A percentile compares a stretch with the other conserved stretches of the same genome.
phyloP scores from a whole-genome alignment of 371 early-diverging fungal genomes.

The Mortierella sp. region DNA sequence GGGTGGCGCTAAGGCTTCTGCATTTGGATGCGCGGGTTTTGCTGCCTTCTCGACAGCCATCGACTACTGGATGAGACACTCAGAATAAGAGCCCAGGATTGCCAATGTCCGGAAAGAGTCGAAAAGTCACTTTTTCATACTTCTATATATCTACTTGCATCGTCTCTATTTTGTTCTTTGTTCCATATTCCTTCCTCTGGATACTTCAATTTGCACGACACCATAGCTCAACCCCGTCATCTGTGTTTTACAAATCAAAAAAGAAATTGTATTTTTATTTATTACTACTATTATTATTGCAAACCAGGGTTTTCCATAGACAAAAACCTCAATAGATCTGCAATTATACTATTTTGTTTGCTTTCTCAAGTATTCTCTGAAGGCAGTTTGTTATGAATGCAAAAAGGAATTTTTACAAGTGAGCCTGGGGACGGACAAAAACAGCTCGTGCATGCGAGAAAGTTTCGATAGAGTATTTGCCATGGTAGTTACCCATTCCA shows the following conservation, averaged over 20 bases:
- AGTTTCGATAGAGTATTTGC: constrained; percentile 75
- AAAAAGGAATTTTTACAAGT: constrained; percentile 22
- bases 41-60: constrained; percentile 96
- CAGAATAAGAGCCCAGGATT: constrained; percentile 20
- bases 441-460: constrained; percentile 78
- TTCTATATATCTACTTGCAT: neutral
- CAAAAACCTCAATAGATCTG: neutral
- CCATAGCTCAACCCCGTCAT: neutral
- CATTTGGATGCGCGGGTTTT: constrained; percentile 92
- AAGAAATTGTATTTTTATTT: constrained; percentile 21
- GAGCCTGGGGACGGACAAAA: constrained; percentile 44
- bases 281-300: neutral
- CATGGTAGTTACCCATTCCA: constrained; percentile 91
- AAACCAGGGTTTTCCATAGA: constrained; percentile 10
- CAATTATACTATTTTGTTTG: neutral
- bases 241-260: neutral
- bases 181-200: constrained; percentile 1
- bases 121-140: neutral
- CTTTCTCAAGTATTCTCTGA: neutral
- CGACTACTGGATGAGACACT: constrained; percentile 79
- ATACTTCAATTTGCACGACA: neutral
- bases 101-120: neutral
- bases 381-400: too few relatives aligned
- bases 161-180: neutral
- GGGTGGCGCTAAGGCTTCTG: constrained; percentile 84